phyloP scores from a whole-genome alignment of 306 rosid genomes.

The Corylus avellana region DNA sequence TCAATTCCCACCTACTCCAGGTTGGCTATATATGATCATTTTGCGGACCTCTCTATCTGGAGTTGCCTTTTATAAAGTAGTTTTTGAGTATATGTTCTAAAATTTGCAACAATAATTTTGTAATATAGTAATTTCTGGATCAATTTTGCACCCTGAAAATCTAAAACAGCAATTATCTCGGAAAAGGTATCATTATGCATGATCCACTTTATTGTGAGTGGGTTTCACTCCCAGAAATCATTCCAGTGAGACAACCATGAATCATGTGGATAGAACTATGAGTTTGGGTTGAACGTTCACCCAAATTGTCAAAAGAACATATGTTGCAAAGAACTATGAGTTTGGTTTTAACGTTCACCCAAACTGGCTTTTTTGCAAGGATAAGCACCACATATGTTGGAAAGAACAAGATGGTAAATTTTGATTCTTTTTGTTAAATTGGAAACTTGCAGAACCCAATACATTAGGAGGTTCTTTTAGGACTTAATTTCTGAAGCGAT shows the following conservation, averaged over 20 bases:
- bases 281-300: neutral
- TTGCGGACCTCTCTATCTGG: neutral
- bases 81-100: neutral
- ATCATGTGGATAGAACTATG: slow-evolving; percentile 13
- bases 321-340: neutral
- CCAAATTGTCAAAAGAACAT: neutral
- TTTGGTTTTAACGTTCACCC: neutral
- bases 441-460: neutral
- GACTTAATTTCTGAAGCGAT: neutral
- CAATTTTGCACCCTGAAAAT: neutral
- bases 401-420: neutral
- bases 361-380: neutral
- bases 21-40: slow-evolving; percentile 5
- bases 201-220: neutral
- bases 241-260: slow-evolving; percentile 11
- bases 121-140: neutral
- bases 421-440: neutral
- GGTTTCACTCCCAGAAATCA: neutral
- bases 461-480: neutral
- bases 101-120: neutral
- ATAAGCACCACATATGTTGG: no score
- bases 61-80: neutral
- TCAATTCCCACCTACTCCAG: slow-evolving; percentile 3
- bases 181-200: neutral
- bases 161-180: neutral